Percentiles rank a stretch among this genome's conserved stretches.
Conservation (phyloP, 768 basidiomycete genomes). For the Amylocystis lapponica region DNA sequence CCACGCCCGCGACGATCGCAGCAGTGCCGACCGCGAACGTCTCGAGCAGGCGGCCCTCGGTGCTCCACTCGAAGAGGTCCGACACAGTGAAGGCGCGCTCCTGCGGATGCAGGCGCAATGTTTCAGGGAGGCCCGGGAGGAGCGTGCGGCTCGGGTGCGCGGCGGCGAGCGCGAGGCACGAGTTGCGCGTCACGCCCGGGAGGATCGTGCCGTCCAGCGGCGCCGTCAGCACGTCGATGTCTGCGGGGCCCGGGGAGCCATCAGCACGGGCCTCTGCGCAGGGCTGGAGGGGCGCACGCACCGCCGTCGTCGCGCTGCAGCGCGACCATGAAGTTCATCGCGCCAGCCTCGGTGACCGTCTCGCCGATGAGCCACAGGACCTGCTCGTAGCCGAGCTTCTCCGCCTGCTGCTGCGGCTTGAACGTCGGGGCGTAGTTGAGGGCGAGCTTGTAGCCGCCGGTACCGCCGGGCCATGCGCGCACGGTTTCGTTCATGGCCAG, state of each 20-base stretch:
- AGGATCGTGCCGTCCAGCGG: conserved; percentile 89
- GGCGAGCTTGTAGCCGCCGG: conserved; percentile 51
- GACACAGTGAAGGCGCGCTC: conserved; percentile 42
- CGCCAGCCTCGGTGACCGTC: conserved; percentile 35
- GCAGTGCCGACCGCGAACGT: conserved; percentile 85
- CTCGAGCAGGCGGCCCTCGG: conserved; percentile 68
- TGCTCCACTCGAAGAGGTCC: conserved; percentile 37
- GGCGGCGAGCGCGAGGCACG: conserved; percentile 64
- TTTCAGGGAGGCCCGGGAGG: conserved; percentile 38
- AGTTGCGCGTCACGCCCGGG: conserved; percentile 88
- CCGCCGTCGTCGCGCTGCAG: conserved; percentile 39
- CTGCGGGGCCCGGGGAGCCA: conserved; percentile 36
- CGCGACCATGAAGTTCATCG: conserved; percentile 55
- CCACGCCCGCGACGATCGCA: conserved; percentile 66
- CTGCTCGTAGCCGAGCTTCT: conserved; percentile 46
- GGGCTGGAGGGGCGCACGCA: conserved; percentile 8
- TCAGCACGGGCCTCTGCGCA: background rate
- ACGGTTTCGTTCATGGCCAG: conserved; percentile 42
- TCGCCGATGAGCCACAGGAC: conserved; percentile 50
- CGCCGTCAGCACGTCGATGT: conserved; percentile 81
- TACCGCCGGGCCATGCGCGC: conserved; percentile 52
- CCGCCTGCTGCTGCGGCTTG: conserved; percentile 43
- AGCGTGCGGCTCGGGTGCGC: conserved; percentile 40
- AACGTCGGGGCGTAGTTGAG: conserved; percentile 36
- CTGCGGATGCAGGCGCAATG: conserved; percentile 34